phyloP scores from a whole-genome alignment of 306 rosid genomes.

The Cucumis cinereus region DNA sequence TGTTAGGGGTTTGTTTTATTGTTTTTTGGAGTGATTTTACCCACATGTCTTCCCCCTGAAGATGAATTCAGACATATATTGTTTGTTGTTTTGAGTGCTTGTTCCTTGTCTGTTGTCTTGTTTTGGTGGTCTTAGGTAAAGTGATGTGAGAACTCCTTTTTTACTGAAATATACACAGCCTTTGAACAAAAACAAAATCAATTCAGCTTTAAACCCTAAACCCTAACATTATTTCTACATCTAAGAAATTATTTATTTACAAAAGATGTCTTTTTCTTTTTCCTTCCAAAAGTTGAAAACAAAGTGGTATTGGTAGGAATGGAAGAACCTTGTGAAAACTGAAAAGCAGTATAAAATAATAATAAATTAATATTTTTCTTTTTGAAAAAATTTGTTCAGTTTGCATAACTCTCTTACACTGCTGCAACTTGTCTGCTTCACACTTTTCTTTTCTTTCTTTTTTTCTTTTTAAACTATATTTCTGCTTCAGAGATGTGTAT shows the following conservation, averaged over 20 bases:
- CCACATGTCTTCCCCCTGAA: no score
- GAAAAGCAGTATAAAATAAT: not conserved
- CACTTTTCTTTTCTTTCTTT: not conserved
- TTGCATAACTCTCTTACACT: not conserved
- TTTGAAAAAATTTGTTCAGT: not conserved
- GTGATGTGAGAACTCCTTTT: no score
- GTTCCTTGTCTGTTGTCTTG: no score
- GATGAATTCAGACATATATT: no score
- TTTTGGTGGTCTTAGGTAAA: no score
- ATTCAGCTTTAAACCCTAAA: no score
- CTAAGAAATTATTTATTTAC: not conserved
- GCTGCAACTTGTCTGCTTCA: not conserved
- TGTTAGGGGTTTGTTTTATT: no score
- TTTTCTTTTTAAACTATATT: no score
- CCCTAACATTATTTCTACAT: not conserved
- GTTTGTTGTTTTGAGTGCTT: no score
- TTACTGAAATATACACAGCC: no score
- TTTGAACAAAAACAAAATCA: no score
- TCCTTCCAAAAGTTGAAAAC: not conserved
- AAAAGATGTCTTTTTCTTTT: not conserved
- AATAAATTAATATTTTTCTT: not conserved
- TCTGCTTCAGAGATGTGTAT: not conserved
- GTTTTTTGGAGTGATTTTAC: no score
- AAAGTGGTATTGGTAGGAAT: not conserved
- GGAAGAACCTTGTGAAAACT: not conserved